Percentiles rank a stretch among this genome's conserved stretches.
Evolutionary conservation across 495 filamentous ascomycete species (phyloP).

Genomic region (Neurospora sp.): DNA sequence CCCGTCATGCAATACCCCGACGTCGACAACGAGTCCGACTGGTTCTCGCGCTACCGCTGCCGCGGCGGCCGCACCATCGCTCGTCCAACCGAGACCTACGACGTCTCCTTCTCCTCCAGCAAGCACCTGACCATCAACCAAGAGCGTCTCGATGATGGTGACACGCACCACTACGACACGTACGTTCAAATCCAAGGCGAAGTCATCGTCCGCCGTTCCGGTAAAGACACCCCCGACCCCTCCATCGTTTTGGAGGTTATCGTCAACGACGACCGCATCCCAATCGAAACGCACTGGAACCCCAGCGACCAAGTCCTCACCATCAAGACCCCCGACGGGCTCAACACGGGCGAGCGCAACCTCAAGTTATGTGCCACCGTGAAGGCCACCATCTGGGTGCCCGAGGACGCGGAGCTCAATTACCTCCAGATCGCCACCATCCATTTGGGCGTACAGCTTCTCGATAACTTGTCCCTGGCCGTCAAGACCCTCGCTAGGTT

Average conservation of each 20-base stretch:
- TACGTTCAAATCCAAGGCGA: constrained; percentile 27
- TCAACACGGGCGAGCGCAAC: constrained; percentile 12
- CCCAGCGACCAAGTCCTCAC: constrained; percentile 17
- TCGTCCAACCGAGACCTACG: constrained; percentile 20
- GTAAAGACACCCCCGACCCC: constrained; percentile 11
- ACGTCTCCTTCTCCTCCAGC: constrained; percentile 18
- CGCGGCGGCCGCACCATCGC: constrained; percentile 14
- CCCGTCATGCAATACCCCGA: constrained; percentile 16
- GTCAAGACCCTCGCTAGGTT: constrained; percentile 16
- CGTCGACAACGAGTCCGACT: constrained; percentile 8
- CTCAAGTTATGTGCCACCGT: constrained; percentile 29
- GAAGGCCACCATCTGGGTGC: constrained; percentile 32
- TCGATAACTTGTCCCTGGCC: constrained; percentile 27
- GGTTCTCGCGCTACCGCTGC: constrained; percentile 12
- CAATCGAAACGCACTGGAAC: constrained; percentile 20
- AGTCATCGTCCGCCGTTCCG: constrained; percentile 26
- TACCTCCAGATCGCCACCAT: constrained; percentile 16
- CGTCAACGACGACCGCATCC: constrained; percentile 27
- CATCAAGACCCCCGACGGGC: constrained; percentile 22
- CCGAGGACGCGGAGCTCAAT: constrained; percentile 19
- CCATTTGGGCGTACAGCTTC: constrained; percentile 29
- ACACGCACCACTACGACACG: constrained; percentile 6
- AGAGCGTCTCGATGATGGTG: constrained; percentile 3
- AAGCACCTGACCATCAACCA: constrained; percentile 23
- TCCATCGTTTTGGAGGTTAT: constrained; percentile 26